These are phyloP conservation scores for Tephrocybe sp. DNA, from an alignment of 768 basidiomycete species.

Conservation along the genomic window DNA sequence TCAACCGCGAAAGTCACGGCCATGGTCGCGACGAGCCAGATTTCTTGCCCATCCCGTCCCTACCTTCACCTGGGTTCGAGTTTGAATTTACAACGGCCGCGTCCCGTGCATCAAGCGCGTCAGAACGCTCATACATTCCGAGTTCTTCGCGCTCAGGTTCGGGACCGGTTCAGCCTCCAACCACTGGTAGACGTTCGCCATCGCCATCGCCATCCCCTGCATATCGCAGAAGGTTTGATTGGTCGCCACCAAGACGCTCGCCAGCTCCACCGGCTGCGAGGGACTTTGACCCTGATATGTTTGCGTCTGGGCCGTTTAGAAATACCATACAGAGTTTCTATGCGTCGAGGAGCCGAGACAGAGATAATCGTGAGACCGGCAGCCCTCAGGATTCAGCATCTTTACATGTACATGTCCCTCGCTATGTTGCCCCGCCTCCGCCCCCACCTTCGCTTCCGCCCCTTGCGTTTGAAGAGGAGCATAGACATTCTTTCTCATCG, in stretches of 20 bases:
- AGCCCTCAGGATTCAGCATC: constrained; percentile 1
- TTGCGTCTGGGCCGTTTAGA: constrained; percentile 46
- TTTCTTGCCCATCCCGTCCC: constrained; percentile 15
- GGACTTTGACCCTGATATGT: constrained; percentile 31
- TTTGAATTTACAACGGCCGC: constrained; percentile 11
- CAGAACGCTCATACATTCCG: neutral
- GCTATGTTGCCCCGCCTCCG: constrained; percentile 5
- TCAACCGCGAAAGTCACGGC: too few relatives aligned
- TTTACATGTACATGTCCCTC: neutral
- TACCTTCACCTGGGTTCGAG: constrained; percentile 25
- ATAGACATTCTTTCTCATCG: neutral
- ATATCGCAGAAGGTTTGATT: neutral
- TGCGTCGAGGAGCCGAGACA: constrained; percentile 8
- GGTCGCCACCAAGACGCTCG: constrained; percentile 4
- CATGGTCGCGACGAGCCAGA: neutral
- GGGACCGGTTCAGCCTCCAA: neutral
- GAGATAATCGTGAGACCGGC: constrained; percentile 9
- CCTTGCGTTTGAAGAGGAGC: constrained; percentile 30
- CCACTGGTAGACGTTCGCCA: too few relatives aligned
- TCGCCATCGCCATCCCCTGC: constrained; percentile 11
- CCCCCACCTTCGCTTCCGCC: constrained; percentile 31
- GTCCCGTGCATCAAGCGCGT: neutral
- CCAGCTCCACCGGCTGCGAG: constrained; percentile 14
- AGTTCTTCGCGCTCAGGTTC: neutral
- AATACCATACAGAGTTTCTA: constrained; percentile 39